phyloP scores from a whole-genome alignment of 1,139 yeast genomes.

The Kluyveromyces sp. region DNA sequence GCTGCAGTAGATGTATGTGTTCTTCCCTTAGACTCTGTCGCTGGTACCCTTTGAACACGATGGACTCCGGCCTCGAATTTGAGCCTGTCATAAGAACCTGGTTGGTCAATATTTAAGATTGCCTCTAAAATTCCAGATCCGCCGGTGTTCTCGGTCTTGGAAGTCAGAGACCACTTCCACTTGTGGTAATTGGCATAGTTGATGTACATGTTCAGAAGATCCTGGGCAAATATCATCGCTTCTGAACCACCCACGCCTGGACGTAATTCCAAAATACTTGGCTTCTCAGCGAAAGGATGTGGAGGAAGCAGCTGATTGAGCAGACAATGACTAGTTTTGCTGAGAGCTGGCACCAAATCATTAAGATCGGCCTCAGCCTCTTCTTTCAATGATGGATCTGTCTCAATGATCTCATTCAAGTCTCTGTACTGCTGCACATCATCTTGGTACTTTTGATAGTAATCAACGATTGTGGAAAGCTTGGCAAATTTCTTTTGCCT shows the following conservation, averaged over 20 bases:
- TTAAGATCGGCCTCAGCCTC: constrained; percentile 36
- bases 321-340: constrained; percentile 38
- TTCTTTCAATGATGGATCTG: constrained; percentile 32
- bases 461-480: constrained; percentile 47
- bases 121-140: constrained; percentile 74
- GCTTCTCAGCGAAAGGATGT: constrained; percentile 66
- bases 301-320: constrained; percentile 64
- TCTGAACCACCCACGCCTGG: constrained; percentile 98
- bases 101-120: constrained; percentile 62
- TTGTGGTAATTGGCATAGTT: constrained; percentile 56
- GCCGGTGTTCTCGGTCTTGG: constrained; percentile 46
- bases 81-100: constrained; percentile 67
- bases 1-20: constrained; percentile 96
- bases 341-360: constrained; percentile 28
- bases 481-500: constrained; percentile 52
- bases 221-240: constrained; percentile 79
- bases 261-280: constrained; percentile 76
- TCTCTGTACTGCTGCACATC: constrained; percentile 34
- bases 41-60: constrained; percentile 89
- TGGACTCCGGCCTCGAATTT: constrained; percentile 94
- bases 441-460: constrained; percentile 42
- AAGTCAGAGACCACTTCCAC: constrained; percentile 63
- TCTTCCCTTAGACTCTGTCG: constrained; percentile 88
- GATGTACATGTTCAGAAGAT: constrained; percentile 73
- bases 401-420: constrained; percentile 32